phyloP scores from a whole-genome alignment of 441 rosid species.

The Bruguiera hainesii region DNA sequence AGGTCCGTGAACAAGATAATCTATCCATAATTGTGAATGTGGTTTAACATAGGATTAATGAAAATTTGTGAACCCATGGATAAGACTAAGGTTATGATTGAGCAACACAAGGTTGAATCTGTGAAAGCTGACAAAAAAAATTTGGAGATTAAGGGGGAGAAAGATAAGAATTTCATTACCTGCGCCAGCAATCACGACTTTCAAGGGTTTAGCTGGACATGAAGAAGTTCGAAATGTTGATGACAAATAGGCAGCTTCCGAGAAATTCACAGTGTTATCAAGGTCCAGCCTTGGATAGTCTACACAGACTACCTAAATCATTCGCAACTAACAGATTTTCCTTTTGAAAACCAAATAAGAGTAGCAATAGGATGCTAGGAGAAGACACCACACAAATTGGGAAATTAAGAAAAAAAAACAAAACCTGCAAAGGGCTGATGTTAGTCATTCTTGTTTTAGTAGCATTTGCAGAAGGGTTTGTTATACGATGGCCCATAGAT shows the following conservation, averaged over 20 bases:
- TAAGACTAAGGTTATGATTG: no score
- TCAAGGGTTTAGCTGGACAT: constrained; percentile 66
- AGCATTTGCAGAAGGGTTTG: background rate
- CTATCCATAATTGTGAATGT: no score
- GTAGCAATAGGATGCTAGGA: constrained; percentile 1
- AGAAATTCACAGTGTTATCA: constrained; percentile 65
- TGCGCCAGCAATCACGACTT: constrained; percentile 90
- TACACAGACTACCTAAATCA: constrained; percentile 65
- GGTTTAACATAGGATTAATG: no score
- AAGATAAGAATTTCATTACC: constrained; percentile 32
- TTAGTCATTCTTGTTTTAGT: constrained; percentile 26
- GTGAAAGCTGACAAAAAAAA: background rate
- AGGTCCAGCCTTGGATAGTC: constrained; percentile 87
- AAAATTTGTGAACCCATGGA: no score
- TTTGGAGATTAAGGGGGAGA: background rate
- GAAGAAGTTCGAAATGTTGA: constrained; percentile 61
- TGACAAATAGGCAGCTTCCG: constrained; percentile 85
- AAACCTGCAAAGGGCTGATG: constrained; percentile 45
- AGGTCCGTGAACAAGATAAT: no score
- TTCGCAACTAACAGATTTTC: background rate
- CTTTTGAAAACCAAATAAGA: background rate
- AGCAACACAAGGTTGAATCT: no score
- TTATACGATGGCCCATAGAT: constrained; percentile 39
- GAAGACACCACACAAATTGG: background rate
- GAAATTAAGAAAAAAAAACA: constrained; percentile 1